Percentiles rank a stretch among this genome's conserved stretches.
Conservation (phyloP, 495 filamentous ascomycete species). For the Penicillium parvum region DNA sequence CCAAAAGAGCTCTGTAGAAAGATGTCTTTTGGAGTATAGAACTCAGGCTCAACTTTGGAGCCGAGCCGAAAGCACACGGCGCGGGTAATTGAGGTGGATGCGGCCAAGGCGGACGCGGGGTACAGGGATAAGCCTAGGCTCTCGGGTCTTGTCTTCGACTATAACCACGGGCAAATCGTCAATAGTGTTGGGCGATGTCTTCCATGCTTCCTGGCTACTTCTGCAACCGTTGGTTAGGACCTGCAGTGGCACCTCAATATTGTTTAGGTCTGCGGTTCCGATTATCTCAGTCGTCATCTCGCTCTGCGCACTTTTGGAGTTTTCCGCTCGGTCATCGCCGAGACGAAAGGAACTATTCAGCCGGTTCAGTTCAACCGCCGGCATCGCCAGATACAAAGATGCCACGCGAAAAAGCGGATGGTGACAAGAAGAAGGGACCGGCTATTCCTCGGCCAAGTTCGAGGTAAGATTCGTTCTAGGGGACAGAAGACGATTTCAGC, state of each 20-base stretch:
- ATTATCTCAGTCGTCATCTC: neutral
- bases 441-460: slow-evolving; percentile 37
- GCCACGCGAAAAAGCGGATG: slow-evolving; percentile 17
- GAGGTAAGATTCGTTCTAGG: slow-evolving; percentile 10
- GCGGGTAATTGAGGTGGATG: slow-evolving; percentile 15
- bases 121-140: slow-evolving; percentile 29
- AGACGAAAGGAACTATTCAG: slow-evolving; percentile 10
- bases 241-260: neutral
- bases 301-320: neutral
- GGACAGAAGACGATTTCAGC: no score
- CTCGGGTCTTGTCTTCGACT: slow-evolving; percentile 15
- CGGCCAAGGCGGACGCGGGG: slow-evolving; percentile 23
- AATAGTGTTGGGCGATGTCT: slow-evolving; percentile 12
- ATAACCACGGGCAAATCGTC: slow-evolving; percentile 8
- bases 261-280: neutral
- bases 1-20: no score
- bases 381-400: slow-evolving; percentile 8
- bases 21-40: no score
- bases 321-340: neutral
- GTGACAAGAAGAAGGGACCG: slow-evolving; percentile 20
- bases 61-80: slow-evolving; percentile 14
- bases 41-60: no score
- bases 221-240: slow-evolving; percentile 6
- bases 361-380: slow-evolving; percentile 1
- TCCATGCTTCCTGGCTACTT: neutral